Evolutionary conservation across 1,284 basidiomycete species (phyloP).

Genomic region (Chalciporus sp.): DNA sequence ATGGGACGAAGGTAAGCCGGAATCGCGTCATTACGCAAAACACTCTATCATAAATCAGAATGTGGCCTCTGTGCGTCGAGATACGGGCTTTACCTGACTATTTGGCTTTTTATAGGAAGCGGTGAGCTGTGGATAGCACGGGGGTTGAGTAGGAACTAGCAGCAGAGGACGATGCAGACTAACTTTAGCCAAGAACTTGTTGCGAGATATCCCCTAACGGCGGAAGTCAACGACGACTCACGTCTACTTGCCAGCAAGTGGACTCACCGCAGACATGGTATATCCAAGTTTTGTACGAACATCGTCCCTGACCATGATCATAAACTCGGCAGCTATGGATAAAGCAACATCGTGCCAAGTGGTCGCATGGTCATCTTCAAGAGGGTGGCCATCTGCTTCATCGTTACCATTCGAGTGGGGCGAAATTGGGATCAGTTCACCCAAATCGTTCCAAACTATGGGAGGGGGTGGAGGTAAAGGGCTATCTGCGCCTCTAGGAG

Average conservation of each 20-base stretch:
- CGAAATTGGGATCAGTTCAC: slow-evolving; percentile 70
- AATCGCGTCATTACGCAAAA: slow-evolving; percentile 82
- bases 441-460: slow-evolving; percentile 65
- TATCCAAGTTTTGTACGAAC: slow-evolving; percentile 83
- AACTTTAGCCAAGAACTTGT: slow-evolving; percentile 95
- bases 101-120: slow-evolving; percentile 92
- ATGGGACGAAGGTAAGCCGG: slow-evolving; percentile 81
- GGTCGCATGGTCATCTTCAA: slow-evolving; percentile 38
- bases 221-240: background rate
- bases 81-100: slow-evolving; percentile 57
- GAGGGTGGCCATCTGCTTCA: slow-evolving; percentile 22
- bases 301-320: slow-evolving; percentile 73
- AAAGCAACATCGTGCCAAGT: slow-evolving; percentile 95
- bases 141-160: background rate
- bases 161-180: slow-evolving; percentile 3
- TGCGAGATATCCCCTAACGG: slow-evolving; percentile 82
- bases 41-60: slow-evolving; percentile 47
- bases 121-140: slow-evolving; percentile 67
- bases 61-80: background rate
- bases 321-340: slow-evolving; percentile 86
- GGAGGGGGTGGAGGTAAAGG: slow-evolving; percentile 80
- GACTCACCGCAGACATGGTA: slow-evolving; percentile 86
- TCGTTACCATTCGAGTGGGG: slow-evolving; percentile 35
- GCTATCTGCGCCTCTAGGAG: slow-evolving; percentile 75
- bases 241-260: background rate